phyloP scores from a whole-genome alignment of 805 yeast genomes.

The Tetrapisispora namnaoensis region DNA sequence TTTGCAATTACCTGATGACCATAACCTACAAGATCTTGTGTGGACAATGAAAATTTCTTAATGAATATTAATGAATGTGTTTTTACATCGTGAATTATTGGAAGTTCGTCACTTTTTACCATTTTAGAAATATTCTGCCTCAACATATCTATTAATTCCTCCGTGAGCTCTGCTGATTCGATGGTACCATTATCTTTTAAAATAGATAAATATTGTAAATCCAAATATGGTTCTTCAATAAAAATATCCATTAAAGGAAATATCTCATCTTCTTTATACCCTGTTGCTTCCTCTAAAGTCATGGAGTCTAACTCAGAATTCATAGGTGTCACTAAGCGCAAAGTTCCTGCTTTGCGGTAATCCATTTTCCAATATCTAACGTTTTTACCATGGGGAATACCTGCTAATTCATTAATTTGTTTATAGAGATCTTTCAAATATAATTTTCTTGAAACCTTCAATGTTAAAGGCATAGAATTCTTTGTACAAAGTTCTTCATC shows the following conservation, averaged over 20 bases:
- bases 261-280: constrained; percentile 4
- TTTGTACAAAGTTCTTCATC: constrained; percentile 40
- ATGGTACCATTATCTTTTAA: constrained; percentile 11
- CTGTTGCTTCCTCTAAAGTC: constrained; percentile 43
- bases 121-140: constrained; percentile 11
- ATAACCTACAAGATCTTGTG: constrained; percentile 52
- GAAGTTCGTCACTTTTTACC: constrained; percentile 6
- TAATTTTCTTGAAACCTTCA: constrained; percentile 49
- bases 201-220: constrained; percentile 13
- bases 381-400: constrained; percentile 27
- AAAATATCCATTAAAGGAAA: constrained; percentile 47
- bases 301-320: constrained; percentile 11
- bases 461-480: constrained; percentile 36
- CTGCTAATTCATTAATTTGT: constrained; percentile 38
- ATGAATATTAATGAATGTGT: constrained; percentile 34
- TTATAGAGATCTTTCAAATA: constrained; percentile 42
- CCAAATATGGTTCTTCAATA: constrained; percentile 48
- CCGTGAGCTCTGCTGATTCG: constrained; percentile 8
- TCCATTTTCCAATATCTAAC: constrained; percentile 58
- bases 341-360: constrained; percentile 60
- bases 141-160: constrained; percentile 15
- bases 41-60: constrained; percentile 54
- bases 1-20: constrained; percentile 47
- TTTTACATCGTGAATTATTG: constrained; percentile 7
- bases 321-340: constrained; percentile 46